Conservation (phyloP, 768 basidiomycete genomes). For the Pulveroboletus sp. region DNA sequence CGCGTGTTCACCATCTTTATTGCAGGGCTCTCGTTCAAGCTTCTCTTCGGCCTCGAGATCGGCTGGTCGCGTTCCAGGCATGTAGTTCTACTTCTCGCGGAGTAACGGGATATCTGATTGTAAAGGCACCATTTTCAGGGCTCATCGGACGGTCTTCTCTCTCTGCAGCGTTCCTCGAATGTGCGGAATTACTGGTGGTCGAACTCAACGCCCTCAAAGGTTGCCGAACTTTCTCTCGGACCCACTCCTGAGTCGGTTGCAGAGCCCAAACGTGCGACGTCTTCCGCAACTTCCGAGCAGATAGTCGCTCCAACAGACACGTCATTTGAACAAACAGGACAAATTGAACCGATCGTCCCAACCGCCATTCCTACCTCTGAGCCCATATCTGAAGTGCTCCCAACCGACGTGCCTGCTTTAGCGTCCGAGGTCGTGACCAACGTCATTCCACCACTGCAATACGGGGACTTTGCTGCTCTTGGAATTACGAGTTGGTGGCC, state of each 20-base stretch:
- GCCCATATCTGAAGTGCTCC: slow-evolving; percentile 3
- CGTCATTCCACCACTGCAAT: slow-evolving; percentile 49
- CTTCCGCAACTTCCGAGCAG: background rate
- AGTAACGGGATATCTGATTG: background rate
- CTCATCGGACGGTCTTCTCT: background rate
- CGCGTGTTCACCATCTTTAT: slow-evolving; percentile 10
- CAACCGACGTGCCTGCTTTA: slow-evolving; percentile 3
- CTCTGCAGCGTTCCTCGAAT: slow-evolving; percentile 11
- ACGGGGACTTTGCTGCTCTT: slow-evolving; percentile 66
- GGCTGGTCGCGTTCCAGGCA: slow-evolving; percentile 16
- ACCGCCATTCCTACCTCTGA: slow-evolving; percentile 4
- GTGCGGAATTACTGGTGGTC: slow-evolving; percentile 33
- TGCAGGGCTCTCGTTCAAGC: slow-evolving; percentile 15
- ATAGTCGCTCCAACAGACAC: background rate
- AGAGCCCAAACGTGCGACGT: background rate
- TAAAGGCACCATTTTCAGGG: slow-evolving; percentile 5
- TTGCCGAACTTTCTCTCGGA: background rate
- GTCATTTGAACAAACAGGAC: background rate
- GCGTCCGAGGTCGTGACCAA: slow-evolving; percentile 19
- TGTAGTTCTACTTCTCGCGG: slow-evolving; percentile 2
- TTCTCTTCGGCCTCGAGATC: slow-evolving; percentile 8
- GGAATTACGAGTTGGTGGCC: slow-evolving; percentile 67
- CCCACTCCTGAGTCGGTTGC: slow-evolving; percentile 4
- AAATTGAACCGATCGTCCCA: background rate
- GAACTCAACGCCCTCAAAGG: slow-evolving; percentile 13